These are phyloP conservation scores for Candida arabinofermentans DNA, from an alignment of 805 yeast genomes.

Conservation along the genomic window DNA sequence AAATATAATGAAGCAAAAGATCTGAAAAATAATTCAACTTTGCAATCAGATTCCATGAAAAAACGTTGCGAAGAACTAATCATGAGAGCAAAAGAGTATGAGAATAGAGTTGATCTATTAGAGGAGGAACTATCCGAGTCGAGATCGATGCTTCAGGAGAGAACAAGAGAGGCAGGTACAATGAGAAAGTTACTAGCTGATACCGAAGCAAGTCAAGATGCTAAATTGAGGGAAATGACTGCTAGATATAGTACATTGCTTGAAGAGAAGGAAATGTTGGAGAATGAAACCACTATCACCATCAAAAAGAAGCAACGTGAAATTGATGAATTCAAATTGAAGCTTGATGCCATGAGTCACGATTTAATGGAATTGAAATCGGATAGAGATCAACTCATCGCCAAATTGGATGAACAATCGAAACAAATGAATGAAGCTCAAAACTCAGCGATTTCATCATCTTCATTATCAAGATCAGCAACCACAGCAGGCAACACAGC, in stretches of 20 bases:
- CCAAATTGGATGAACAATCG: conserved; percentile 5
- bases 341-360: conserved; percentile 33
- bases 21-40: conserved; percentile 25
- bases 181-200: conserved; percentile 68
- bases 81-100: conserved; percentile 64
- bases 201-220: conserved; percentile 54
- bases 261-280: conserved; percentile 62
- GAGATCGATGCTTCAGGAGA: conserved; percentile 68
- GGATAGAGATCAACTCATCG: conserved; percentile 7
- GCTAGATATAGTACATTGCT: conserved; percentile 44
- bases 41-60: conserved; percentile 46
- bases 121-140: conserved; percentile 83
- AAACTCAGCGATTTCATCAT: neutral
- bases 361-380: conserved; percentile 12
- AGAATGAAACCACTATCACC: conserved; percentile 45
- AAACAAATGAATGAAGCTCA: neutral
- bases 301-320: conserved; percentile 61
- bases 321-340: conserved; percentile 54
- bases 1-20: conserved; percentile 36
- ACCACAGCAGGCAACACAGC: neutral
- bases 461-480: neutral
- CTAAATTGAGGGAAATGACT: conserved; percentile 51
- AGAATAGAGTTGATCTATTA: conserved; percentile 54
- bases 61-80: conserved; percentile 71
- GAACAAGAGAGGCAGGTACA: conserved; percentile 72